Conservation (phyloP, 805 yeast species). For the Saturnispora halmiae region DNA sequence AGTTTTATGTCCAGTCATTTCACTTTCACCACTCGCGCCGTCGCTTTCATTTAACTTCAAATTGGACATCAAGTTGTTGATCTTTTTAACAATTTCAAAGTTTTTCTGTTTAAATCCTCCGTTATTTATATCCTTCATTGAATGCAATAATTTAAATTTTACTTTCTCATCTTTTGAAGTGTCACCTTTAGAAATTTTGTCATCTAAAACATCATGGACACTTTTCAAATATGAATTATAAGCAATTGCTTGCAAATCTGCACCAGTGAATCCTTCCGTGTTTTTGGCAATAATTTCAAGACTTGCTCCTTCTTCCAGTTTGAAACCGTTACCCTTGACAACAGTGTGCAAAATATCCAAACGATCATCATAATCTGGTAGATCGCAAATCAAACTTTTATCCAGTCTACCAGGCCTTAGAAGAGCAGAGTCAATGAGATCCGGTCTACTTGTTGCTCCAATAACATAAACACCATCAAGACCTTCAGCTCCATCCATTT, state of each 20-base stretch:
- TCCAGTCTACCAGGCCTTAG: constrained; percentile 95
- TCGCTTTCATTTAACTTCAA: constrained; percentile 21
- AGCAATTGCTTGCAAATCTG: constrained; percentile 86
- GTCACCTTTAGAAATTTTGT: constrained; percentile 28
- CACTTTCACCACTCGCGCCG: constrained; percentile 38
- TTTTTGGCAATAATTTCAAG: constrained; percentile 44
- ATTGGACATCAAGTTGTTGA: constrained; percentile 14
- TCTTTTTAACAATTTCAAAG: constrained; percentile 17
- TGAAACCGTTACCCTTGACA: constrained; percentile 49
- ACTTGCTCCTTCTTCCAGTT: constrained; percentile 41
- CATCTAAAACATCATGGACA: constrained; percentile 57
- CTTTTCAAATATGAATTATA: constrained; percentile 88
- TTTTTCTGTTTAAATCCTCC: constrained; percentile 16
- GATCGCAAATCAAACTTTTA: constrained; percentile 81
- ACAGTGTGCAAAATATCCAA: constrained; percentile 59
- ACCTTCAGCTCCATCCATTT: constrained; percentile 99
- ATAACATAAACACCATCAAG: constrained; percentile 92
- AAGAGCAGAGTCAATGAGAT: constrained; percentile 87
- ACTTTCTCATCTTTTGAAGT: constrained; percentile 9
- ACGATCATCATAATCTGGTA: constrained; percentile 68
- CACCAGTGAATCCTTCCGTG: constrained; percentile 83
- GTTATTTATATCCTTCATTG: not conserved
- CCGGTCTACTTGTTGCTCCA: constrained; percentile 96
- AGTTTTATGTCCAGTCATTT: constrained; percentile 18
- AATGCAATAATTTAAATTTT: constrained; percentile 18